Percentiles rank a stretch among this genome's conserved stretches.
phyloP scores from a whole-genome alignment of 495 filamentous ascomycete species.

The Venustampulla echinocandica region DNA sequence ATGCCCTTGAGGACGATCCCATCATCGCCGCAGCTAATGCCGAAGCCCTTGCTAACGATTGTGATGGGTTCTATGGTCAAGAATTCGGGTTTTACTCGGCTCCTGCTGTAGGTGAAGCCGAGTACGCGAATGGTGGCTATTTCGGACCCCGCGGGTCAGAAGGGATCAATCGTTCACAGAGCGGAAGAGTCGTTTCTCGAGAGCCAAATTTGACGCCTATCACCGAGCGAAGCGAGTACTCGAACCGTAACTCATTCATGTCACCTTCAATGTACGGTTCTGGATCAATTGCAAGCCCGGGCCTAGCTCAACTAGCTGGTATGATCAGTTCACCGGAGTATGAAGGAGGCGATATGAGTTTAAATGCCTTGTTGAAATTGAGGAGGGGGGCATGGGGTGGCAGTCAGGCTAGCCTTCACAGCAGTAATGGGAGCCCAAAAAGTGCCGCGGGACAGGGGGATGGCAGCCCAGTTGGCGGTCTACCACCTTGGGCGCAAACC shows the following conservation, averaged over 20 bases:
- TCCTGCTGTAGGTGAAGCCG: conserved; percentile 31
- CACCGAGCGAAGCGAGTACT: conserved; percentile 92
- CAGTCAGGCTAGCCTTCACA: conserved; percentile 62
- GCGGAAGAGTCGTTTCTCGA: conserved; percentile 60
- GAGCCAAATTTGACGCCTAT: conserved; percentile 94
- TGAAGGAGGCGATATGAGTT: conserved; percentile 60
- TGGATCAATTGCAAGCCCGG: conserved; percentile 40
- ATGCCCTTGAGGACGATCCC: conserved; percentile 68
- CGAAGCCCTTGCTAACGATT: conserved; percentile 82
- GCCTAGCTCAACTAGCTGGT: conserved; percentile 62
- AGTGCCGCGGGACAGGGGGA: conserved; percentile 1
- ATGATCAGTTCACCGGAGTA: conserved; percentile 42
- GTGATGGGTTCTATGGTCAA: conserved; percentile 87
- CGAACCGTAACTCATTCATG: conserved; percentile 84
- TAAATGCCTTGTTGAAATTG: conserved; percentile 63
- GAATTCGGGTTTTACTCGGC: conserved; percentile 97
- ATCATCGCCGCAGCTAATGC: conserved; percentile 95
- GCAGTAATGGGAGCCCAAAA: conserved; percentile 40
- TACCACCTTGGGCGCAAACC: conserved; percentile 14
- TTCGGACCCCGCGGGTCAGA: conserved; percentile 65
- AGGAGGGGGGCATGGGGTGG: conserved; percentile 72
- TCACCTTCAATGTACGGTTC: conserved; percentile 51
- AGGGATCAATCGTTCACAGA: conserved; percentile 55
- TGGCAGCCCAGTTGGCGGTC: conserved; percentile 10
- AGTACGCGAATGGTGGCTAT: conserved; percentile 78